Percentiles rank a stretch among this genome's conserved stretches.
Evolutionary conservation across 2,329 filamentous ascomycete genomes (phyloP).

Genomic region (Microdochium nivale): DNA sequence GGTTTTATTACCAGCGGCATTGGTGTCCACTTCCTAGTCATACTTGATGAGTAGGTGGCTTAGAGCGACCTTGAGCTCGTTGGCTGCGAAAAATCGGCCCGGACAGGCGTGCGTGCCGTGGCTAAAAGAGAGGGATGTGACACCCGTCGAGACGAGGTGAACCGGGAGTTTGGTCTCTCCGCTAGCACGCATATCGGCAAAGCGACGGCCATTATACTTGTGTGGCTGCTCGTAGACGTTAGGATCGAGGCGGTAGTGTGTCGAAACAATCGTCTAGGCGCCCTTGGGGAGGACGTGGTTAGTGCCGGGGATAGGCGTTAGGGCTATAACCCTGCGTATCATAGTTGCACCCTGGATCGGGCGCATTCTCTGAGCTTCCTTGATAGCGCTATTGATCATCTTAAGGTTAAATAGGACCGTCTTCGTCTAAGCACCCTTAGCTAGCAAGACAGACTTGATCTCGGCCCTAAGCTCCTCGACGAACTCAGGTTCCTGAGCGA

Average conservation of each 20-base stretch:
- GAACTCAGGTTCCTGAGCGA: slow-evolving; percentile 30
- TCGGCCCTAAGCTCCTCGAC: slow-evolving; percentile 34
- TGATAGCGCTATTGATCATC: slow-evolving; percentile 31
- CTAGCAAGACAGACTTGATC: slow-evolving; percentile 21
- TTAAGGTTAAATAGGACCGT: slow-evolving; percentile 22
- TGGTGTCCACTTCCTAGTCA: slow-evolving; percentile 18
- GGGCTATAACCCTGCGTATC: too few relatives aligned
- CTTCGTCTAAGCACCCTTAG: slow-evolving; percentile 20
- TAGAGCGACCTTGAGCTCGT: slow-evolving; percentile 25
- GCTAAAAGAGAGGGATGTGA: slow-evolving; percentile 19
- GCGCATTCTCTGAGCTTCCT: slow-evolving; percentile 24
- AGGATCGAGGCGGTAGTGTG: too few relatives aligned
- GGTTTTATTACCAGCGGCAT: not conserved
- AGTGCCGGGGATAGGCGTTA: too few relatives aligned
- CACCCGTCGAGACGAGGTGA: too few relatives aligned
- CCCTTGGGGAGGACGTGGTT: too few relatives aligned
- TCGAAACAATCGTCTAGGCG: too few relatives aligned
- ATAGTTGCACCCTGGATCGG: slow-evolving; percentile 12
- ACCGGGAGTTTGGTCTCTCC: too few relatives aligned
- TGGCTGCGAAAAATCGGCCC: slow-evolving; percentile 27
- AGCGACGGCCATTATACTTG: too few relatives aligned
- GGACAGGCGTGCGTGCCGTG: slow-evolving; percentile 28
- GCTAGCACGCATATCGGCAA: too few relatives aligned
- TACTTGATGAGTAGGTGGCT: slow-evolving; percentile 20
- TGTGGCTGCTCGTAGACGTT: too few relatives aligned